phyloP scores from a whole-genome alignment of 805 yeast genomes.

The Yarrowia deformans region DNA sequence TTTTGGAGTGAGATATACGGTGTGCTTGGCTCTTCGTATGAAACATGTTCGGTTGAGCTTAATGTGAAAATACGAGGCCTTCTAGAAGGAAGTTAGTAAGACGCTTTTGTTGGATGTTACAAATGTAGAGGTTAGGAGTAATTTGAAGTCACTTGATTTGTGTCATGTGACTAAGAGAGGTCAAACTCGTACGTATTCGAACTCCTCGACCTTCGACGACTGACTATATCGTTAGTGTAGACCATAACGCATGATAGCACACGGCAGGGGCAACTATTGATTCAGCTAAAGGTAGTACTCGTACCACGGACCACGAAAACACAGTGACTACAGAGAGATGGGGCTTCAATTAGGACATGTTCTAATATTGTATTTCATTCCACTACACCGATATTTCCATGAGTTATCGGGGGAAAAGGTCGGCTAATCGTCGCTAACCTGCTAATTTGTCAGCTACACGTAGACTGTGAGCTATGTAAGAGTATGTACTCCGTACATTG shows the following conservation, averaged over 20 bases:
- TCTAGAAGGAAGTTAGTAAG: not conserved
- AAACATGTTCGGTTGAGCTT: not conserved
- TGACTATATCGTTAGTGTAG: too few species aligned
- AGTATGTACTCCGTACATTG: too few species aligned
- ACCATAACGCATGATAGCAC: too few species aligned
- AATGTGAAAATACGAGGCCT: not conserved
- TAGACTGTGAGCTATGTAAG: too few species aligned
- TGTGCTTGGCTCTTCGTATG: not conserved
- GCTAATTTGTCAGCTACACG: not conserved
- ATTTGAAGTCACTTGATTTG: not conserved
- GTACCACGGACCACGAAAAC: too few species aligned
- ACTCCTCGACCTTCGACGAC: too few species aligned
- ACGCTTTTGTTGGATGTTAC: too few species aligned
- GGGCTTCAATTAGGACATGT: not conserved
- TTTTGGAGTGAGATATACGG: not conserved
- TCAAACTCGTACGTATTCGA: not conserved
- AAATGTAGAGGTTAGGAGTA: not conserved
- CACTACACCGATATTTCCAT: not conserved
- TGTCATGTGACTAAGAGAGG: too few species aligned
- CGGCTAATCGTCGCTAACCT: not conserved
- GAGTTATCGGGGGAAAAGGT: not conserved
- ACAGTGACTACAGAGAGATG: too few species aligned
- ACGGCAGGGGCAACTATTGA: too few species aligned
- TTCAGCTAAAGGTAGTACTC: too few species aligned
- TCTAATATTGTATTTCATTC: not conserved